Percentiles rank a stretch among this genome's conserved stretches.
Conservation (phyloP, 2,329 filamentous ascomycete species). For the Talaromyces islandicus region DNA sequence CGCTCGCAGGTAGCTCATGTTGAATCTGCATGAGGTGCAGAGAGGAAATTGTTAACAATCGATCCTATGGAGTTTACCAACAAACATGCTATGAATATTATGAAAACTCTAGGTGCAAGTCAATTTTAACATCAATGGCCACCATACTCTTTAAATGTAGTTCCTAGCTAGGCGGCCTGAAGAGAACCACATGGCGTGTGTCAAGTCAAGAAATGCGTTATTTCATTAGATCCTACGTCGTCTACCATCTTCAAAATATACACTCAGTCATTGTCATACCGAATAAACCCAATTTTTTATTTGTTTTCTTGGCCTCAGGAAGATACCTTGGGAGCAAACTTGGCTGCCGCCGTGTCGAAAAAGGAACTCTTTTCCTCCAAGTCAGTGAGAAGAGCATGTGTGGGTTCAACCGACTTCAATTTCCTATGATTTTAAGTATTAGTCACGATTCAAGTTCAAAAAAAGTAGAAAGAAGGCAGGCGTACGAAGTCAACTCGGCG, state of each 20-base stretch:
- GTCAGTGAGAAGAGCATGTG: conserved; percentile 68
- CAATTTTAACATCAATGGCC: background rate
- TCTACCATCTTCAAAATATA: background rate
- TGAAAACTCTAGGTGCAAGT: background rate
- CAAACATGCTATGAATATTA: background rate
- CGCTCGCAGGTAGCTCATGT: background rate
- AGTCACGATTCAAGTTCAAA: background rate
- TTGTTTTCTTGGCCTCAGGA: background rate
- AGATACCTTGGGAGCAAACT: conserved; percentile 75
- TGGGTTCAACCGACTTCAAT: conserved; percentile 50
- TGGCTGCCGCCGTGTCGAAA: conserved; percentile 79
- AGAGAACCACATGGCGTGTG: background rate
- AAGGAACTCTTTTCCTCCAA: conserved; percentile 77
- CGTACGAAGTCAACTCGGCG: conserved; percentile 57
- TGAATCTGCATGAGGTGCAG: background rate
- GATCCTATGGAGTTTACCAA: background rate
- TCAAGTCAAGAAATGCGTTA: background rate
- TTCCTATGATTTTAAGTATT: conserved; percentile 17
- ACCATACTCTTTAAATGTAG: background rate
- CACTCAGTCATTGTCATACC: background rate
- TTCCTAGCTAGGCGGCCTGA: background rate
- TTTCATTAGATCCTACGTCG: background rate
- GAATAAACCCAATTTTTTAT: background rate
- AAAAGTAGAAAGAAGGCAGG: conserved; percentile 16
- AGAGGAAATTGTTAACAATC: background rate